These are phyloP conservation scores for Arthrobotrys megalospora DNA, from an alignment of 2,329 filamentous ascomycete species.

Conservation along the genomic window DNA sequence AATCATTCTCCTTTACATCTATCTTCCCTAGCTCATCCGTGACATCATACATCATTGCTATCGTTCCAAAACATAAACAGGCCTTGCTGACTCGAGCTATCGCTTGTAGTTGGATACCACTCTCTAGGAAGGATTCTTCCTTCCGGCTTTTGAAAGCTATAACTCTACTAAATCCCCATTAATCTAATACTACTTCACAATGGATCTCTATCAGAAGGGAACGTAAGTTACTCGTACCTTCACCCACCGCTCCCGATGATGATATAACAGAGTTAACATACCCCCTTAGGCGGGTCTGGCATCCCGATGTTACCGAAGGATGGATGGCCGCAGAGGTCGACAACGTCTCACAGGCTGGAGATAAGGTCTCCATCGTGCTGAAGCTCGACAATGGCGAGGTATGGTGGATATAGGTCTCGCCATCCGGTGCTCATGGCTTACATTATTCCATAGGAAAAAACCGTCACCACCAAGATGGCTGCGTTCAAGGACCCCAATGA, in stretches of 20 bases:
- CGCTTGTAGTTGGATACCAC: slow-evolving; percentile 33
- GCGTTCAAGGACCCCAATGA: slow-evolving; percentile 84
- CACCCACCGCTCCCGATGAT: background rate
- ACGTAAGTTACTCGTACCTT: slow-evolving; percentile 41
- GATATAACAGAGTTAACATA: slow-evolving; percentile 5
- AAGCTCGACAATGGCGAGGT: slow-evolving; percentile 94
- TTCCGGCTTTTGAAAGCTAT: slow-evolving; percentile 28
- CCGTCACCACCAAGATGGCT: slow-evolving; percentile 81
- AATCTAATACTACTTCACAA: slow-evolving; percentile 50
- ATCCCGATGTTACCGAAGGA: slow-evolving; percentile 94
- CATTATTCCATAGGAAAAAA: slow-evolving; percentile 76
- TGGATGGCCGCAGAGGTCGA: slow-evolving; percentile 97
- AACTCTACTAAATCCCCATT: slow-evolving; percentile 25
- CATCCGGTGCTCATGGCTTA: slow-evolving; percentile 11
- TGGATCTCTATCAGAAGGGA: slow-evolving; percentile 58
- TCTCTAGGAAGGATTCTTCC: slow-evolving; percentile 42
- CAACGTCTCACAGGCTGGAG: slow-evolving; percentile 84
- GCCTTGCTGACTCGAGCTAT: slow-evolving; percentile 12
- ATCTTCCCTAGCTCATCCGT: background rate
- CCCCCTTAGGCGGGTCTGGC: slow-evolving; percentile 89
- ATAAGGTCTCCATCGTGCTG: slow-evolving; percentile 90
- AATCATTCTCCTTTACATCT: background rate
- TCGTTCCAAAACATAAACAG: background rate
- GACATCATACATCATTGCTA: slow-evolving; percentile 11
- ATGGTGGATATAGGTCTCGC: slow-evolving; percentile 60